Conservation (phyloP, 768 basidiomycete species). For the Chalciporus chontae region DNA sequence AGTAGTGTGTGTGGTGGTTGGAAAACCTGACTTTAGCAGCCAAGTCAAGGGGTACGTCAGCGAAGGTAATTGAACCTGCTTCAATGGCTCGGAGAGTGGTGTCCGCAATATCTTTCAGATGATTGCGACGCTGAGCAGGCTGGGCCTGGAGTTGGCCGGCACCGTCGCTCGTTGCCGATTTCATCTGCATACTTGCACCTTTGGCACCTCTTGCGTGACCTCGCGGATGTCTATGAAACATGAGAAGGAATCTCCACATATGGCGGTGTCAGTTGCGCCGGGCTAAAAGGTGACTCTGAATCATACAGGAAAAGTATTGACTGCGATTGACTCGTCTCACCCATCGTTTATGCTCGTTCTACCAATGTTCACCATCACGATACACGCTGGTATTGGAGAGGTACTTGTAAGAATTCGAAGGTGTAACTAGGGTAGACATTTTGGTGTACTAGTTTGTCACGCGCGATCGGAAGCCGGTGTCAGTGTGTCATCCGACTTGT, state of each 20-base stretch:
- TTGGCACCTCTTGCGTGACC: not conserved
- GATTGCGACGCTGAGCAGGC: constrained; percentile 8
- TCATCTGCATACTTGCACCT: not conserved
- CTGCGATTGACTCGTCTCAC: no score
- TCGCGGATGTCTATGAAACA: not conserved
- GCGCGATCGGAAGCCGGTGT: no score
- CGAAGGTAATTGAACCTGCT: constrained; percentile 38
- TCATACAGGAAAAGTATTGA: no score
- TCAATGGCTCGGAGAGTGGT: constrained; percentile 48
- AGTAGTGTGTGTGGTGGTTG: constrained; percentile 48
- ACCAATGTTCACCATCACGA: no score
- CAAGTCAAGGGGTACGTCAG: constrained; percentile 32
- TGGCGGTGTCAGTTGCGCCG: not conserved
- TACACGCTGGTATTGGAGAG: no score
- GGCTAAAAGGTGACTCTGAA: no score
- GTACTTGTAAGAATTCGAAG: no score
- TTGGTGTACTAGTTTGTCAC: no score
- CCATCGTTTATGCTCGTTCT: no score
- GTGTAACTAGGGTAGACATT: no score
- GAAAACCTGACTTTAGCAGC: constrained; percentile 32
- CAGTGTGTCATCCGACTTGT: no score
- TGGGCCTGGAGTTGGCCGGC: not conserved
- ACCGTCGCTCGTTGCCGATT: not conserved
- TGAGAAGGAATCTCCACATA: not conserved
- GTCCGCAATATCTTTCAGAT: constrained; percentile 43